These are phyloP conservation scores for Fimicolochytrium jonesii DNA, from an alignment of 192 early-diverging fungal species.

Conservation along the genomic window DNA sequence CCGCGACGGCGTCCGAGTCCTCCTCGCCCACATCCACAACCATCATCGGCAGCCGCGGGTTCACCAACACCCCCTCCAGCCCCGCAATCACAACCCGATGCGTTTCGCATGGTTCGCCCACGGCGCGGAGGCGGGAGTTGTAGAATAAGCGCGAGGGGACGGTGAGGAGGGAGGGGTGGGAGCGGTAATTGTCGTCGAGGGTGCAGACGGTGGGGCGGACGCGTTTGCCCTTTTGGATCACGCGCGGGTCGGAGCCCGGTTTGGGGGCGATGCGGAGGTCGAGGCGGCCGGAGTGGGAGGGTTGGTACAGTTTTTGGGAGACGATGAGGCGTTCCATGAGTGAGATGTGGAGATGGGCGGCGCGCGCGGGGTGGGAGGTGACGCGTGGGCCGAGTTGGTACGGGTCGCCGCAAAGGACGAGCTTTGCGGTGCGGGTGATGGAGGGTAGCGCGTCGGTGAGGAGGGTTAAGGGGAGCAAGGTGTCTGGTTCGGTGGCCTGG, in stretches of 20 bases:
- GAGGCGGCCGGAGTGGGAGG: not conserved
- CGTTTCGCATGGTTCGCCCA: constrained; percentile 24
- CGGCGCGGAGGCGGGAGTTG: constrained; percentile 37
- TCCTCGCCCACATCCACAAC: constrained; percentile 49
- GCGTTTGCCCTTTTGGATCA: not conserved
- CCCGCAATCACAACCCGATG: constrained; percentile 31
- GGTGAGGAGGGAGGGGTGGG: constrained; percentile 35
- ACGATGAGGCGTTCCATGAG: constrained; percentile 46
- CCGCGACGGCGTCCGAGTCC: constrained; percentile 24
- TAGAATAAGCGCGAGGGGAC: constrained; percentile 51
- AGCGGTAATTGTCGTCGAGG: not conserved
- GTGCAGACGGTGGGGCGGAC: not conserved
- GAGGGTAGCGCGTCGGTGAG: constrained; percentile 1
- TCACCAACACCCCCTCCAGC: constrained; percentile 26
- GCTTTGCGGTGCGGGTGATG: not conserved
- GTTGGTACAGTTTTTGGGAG: not conserved
- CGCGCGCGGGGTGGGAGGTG: constrained; percentile 19
- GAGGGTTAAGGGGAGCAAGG: constrained; percentile 40
- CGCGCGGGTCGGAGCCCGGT: not conserved
- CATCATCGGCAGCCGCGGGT: constrained; percentile 43
- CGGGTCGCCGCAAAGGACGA: constrained; percentile 55
- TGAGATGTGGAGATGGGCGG: constrained; percentile 34
- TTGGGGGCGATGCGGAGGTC: not conserved
- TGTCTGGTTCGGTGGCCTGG: constrained; percentile 54
- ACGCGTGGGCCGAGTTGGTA: constrained; percentile 49